Evolutionary conservation across 805 yeast species (phyloP), one percentile per base, ranked within the genome.

Genomic region (Candida schatavii): DNA sequence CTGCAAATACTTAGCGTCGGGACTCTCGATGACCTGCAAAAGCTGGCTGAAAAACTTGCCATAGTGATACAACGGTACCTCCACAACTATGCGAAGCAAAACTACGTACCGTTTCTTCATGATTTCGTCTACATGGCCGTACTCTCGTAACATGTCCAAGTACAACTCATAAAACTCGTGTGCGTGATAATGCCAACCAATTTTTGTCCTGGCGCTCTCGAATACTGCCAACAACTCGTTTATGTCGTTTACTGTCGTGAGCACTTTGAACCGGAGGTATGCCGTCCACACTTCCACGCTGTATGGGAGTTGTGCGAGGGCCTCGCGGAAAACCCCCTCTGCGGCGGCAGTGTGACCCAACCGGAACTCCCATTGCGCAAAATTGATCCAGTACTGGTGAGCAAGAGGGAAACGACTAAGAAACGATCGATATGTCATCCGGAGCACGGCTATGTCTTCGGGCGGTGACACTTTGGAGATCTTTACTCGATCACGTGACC

Each of bases 321-420:
- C 71, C n/a, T 61, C 47, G 23, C 59, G 46, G 47, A 63, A 79
- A 2, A 77, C 55, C 1, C 43, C 46, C 2, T 56, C 55, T 2
- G 78, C 70, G 2, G 46, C 42, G 0, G 57, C 59, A 1, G 77
- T 65, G 37, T 66, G 51, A 1, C 79, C 80, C 23, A 77, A 52
- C 25, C 57, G 60, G 47, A 68, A 74, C 47, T 72, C 74, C 68
- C 72, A 62, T 3, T 58, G 51, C 0, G 84, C 83, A 53, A 62
- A 78, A 29, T 72, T 64, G n/a, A 77, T 59, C 86, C 86, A 81
- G 50, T 77, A 77, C 35, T 74, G 75, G 46, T 73, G 78, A 23
- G 74, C 56, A 4, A 62, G 54, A 0, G 87, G 86, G 49, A 59
- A 80, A 36, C 68, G 65, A 1, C 56, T 55, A 13, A 81, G 60